Evolutionary conservation across 108 stramenopile genomes (phyloP).

Genomic region (Skeletonema marinoi): DNA sequence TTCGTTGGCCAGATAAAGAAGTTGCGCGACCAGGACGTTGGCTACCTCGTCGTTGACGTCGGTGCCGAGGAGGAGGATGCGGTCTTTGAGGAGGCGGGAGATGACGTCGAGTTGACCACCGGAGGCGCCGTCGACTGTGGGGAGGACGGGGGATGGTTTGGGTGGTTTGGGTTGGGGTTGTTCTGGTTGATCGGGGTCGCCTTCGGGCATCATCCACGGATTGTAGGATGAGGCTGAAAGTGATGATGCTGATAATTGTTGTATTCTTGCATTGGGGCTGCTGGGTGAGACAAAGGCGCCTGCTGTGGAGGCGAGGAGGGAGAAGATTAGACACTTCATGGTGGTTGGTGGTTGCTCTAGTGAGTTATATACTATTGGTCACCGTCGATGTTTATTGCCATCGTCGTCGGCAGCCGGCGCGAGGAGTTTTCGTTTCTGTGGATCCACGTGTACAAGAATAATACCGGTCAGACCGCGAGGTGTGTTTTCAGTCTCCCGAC

Average conservation of each 20-base stretch:
- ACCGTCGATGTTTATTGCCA: too few relatives aligned
- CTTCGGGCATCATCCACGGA: conserved; percentile 6
- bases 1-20: conserved; percentile 94
- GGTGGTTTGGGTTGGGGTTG: conserved; percentile 40
- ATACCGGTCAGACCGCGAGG: too few relatives aligned
- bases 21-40: conserved; percentile 91
- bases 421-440: too few relatives aligned
- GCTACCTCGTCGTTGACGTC: conserved; percentile 94
- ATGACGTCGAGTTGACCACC: conserved; percentile 81
- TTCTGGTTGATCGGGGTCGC: conserved; percentile 1
- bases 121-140: conserved; percentile 72
- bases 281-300: conserved; percentile 6
- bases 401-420: too few relatives aligned
- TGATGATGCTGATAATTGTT: background rate
- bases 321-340: background rate
- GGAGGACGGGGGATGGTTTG: conserved; percentile 68
- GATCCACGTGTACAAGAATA: too few relatives aligned
- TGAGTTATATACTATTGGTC: too few relatives aligned
- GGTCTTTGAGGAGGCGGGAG: conserved; percentile 81
- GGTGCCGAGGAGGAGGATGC: conserved; percentile 87
- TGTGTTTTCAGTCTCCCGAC: too few relatives aligned
- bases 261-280: background rate
- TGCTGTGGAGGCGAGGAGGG: conserved; percentile 5
- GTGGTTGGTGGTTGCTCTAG: too few relatives aligned
- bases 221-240: background rate